These are phyloP conservation scores for Vigna unguiculata DNA, from an alignment of 306 rosid genomes.

Conservation along the genomic window DNA sequence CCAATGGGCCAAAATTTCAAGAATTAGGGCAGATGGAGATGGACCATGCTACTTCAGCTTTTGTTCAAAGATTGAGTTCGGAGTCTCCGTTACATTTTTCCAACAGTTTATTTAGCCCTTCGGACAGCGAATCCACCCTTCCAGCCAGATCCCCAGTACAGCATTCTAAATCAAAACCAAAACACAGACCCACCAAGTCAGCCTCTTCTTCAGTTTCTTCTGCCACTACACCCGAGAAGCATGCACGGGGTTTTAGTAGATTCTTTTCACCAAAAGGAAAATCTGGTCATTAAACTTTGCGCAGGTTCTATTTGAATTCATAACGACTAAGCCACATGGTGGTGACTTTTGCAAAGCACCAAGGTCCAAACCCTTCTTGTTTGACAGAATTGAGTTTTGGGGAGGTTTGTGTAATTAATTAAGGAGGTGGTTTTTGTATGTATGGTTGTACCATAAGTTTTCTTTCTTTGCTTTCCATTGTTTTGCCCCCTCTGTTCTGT, in stretches of 20 bases:
- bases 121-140: slow-evolving; percentile 64
- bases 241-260: slow-evolving; percentile 83
- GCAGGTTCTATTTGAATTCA: slow-evolving; percentile 43
- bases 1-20: slow-evolving; percentile 57
- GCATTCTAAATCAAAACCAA: slow-evolving; percentile 67
- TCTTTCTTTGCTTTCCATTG: slow-evolving; percentile 37
- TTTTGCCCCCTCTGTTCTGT: slow-evolving; percentile 44
- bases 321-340: slow-evolving; percentile 34
- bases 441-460: slow-evolving; percentile 70
- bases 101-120: slow-evolving; percentile 63
- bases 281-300: slow-evolving; percentile 65
- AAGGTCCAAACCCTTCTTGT: slow-evolving; percentile 43
- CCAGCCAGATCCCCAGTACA: slow-evolving; percentile 63
- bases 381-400: slow-evolving; percentile 51
- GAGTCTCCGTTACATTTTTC: slow-evolving; percentile 68
- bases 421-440: slow-evolving; percentile 61
- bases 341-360: slow-evolving; percentile 54
- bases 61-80: slow-evolving; percentile 52
- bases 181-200: slow-evolving; percentile 79
- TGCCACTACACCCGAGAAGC: slow-evolving; percentile 88
- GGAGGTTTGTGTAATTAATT: slow-evolving; percentile 56
- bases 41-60: slow-evolving; percentile 57
- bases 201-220: slow-evolving; percentile 77
- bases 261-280: slow-evolving; percentile 93
- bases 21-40: slow-evolving; percentile 59